Percentiles rank a stretch among this genome's conserved stretches.
Conservation (phyloP, 306 rosid genomes). For the Chamaecrista fasciculata region DNA sequence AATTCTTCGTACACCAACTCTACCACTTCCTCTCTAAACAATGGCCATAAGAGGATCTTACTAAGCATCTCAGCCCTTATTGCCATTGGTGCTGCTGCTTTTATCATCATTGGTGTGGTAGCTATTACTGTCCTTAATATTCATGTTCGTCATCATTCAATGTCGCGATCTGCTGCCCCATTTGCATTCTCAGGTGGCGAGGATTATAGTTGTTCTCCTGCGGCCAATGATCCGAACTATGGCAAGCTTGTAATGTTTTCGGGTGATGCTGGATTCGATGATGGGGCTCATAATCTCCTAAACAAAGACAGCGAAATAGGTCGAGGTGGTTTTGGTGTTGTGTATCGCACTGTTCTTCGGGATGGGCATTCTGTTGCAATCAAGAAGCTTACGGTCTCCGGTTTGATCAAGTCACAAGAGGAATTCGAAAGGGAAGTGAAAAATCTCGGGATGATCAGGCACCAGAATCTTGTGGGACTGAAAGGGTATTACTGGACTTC, state of each 20-base stretch:
- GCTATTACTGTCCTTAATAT: constrained; percentile 69
- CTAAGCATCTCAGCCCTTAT: constrained; percentile 79
- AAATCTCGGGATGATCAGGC: no score
- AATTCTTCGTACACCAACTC: constrained; percentile 59
- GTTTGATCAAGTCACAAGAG: no score
- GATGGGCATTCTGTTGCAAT: no score
- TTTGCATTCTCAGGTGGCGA: constrained; percentile 63
- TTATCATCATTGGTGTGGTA: constrained; percentile 66
- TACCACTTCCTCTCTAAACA: constrained; percentile 43
- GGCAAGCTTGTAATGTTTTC: constrained; percentile 87
- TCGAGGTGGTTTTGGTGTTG: no score
- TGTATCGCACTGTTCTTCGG: no score
- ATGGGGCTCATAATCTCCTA: no score
- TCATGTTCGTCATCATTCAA: constrained; percentile 54
- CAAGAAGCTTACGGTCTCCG: no score
- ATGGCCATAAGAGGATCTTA: constrained; percentile 54
- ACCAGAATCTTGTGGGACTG: no score
- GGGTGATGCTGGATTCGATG: constrained; percentile 66
- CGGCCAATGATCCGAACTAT: constrained; percentile 54
- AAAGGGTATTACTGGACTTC: no score
- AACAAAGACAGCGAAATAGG: no score
- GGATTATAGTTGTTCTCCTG: constrained; percentile 55
- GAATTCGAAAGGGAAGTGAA: no score
- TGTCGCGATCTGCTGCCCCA: constrained; percentile 48
- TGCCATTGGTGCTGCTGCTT: constrained; percentile 84